Conservation (phyloP, 176 grass and related monocot genomes). For the Carex scoparia region DNA sequence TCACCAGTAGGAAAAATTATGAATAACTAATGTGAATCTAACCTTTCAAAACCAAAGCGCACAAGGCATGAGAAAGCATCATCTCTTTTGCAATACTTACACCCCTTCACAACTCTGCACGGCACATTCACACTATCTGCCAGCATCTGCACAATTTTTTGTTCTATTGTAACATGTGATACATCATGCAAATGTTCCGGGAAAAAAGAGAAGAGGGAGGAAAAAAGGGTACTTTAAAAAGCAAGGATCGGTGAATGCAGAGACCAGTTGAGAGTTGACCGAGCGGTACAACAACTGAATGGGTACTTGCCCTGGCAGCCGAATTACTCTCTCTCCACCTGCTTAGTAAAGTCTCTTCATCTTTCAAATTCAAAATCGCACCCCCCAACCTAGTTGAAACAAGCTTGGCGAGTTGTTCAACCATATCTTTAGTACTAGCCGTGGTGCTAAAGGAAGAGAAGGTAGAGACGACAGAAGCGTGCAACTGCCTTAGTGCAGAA, state of each 20-base stretch:
- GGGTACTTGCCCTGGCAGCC: slow-evolving; percentile 49
- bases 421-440: slow-evolving; percentile 49
- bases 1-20: background rate
- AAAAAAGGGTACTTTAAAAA: slow-evolving; percentile 61
- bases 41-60: slow-evolving; percentile 93
- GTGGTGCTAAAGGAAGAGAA: slow-evolving; percentile 47
- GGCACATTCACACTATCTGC: slow-evolving; percentile 81
- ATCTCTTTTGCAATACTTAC: slow-evolving; percentile 85
- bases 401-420: slow-evolving; percentile 73
- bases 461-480: slow-evolving; percentile 32
- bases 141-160: slow-evolving; percentile 50
- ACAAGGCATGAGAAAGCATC: slow-evolving; percentile 85
- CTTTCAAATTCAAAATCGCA: slow-evolving; percentile 45
- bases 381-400: slow-evolving; percentile 83
- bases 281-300: slow-evolving; percentile 62
- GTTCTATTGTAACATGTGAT: background rate
- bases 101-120: slow-evolving; percentile 92
- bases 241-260: slow-evolving; percentile 85
- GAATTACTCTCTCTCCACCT: slow-evolving; percentile 71
- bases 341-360: slow-evolving; percentile 59
- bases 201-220: slow-evolving; percentile 5
- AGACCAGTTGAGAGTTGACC: slow-evolving; percentile 80
- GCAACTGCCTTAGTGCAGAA: slow-evolving; percentile 59
- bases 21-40: background rate
- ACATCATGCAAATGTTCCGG: slow-evolving; percentile 2